A percentile compares a stretch with the other conserved stretches of the same genome.
Conservation (phyloP, 441 rosid genomes). For the Adansonia madagascariensis region DNA sequence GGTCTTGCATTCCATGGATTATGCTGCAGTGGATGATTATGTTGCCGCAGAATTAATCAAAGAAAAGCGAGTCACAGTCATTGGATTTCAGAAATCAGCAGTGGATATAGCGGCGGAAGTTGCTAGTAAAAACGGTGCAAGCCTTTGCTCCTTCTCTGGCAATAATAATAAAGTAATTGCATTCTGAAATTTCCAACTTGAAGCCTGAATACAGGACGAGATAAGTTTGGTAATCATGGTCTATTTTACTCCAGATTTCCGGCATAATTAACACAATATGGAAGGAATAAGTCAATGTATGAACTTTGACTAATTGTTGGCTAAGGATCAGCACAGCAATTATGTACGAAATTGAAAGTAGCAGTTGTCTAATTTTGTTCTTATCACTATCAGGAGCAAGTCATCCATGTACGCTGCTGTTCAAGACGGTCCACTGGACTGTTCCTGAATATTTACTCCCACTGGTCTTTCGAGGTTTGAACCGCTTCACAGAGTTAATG, state of each 20-base stretch:
- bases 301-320: background rate
- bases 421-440: slow-evolving; percentile 39
- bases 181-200: too few relatives aligned
- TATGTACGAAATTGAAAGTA: background rate
- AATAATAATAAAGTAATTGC: background rate
- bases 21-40: slow-evolving; percentile 37
- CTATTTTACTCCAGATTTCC: background rate
- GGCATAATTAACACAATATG: background rate
- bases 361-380: background rate
- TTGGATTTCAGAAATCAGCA: slow-evolving; percentile 55
- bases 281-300: background rate
- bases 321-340: background rate
- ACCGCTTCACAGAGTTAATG: slow-evolving; percentile 38
- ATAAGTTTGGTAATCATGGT: background rate
- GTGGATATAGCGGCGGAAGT: slow-evolving; percentile 49
- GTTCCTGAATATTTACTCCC: slow-evolving; percentile 34
- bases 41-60: slow-evolving; percentile 31
- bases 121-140: slow-evolving; percentile 40
- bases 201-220: background rate
- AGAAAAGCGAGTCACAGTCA: slow-evolving; percentile 39
- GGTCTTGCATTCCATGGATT: slow-evolving; percentile 54
- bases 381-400: slow-evolving; percentile 24
- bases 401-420: slow-evolving; percentile 42
- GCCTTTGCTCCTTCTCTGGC: slow-evolving; percentile 6
- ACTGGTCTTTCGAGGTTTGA: slow-evolving; percentile 30